A percentile compares a stretch with the other conserved stretches of the same genome.
Evolutionary conservation across 2,329 filamentous ascomycete species (phyloP).

Genomic region (Scedosporium dehoogii): DNA sequence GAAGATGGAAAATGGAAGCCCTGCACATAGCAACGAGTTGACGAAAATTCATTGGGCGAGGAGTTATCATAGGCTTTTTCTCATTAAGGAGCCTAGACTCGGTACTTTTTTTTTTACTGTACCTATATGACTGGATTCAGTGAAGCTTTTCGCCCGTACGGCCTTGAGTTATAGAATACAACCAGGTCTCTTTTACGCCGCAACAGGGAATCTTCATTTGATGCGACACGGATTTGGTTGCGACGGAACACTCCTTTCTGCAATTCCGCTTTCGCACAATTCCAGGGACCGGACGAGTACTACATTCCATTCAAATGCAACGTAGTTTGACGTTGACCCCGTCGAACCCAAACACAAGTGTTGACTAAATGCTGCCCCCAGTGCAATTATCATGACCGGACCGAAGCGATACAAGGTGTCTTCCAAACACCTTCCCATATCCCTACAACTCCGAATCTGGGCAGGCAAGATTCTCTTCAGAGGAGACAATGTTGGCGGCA

Average conservation of each 20-base stretch:
- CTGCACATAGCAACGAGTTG: background rate
- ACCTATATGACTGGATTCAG: background rate
- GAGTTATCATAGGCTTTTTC: background rate
- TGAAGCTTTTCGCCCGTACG: background rate
- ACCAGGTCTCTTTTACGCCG: background rate
- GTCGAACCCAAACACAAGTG: too few species aligned
- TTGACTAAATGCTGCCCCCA: too few species aligned
- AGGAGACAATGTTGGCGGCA: background rate
- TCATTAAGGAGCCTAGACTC: background rate
- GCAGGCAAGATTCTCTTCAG: background rate
- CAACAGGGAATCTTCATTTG: too few species aligned
- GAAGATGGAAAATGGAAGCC: background rate
- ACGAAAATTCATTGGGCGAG: slow-evolving; percentile 1
- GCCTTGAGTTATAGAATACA: background rate
- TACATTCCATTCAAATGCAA: too few species aligned
- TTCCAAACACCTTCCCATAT: background rate
- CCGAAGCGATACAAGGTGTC: too few species aligned
- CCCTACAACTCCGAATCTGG: background rate
- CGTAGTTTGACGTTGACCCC: too few species aligned
- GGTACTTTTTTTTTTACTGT: background rate
- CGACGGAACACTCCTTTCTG: too few species aligned
- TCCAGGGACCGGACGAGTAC: too few species aligned
- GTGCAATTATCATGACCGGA: too few species aligned
- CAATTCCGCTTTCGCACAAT: too few species aligned
- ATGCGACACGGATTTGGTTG: too few species aligned